phyloP scores from a whole-genome alignment of 257 asterid genomes.

The Prunella vulgaris region DNA sequence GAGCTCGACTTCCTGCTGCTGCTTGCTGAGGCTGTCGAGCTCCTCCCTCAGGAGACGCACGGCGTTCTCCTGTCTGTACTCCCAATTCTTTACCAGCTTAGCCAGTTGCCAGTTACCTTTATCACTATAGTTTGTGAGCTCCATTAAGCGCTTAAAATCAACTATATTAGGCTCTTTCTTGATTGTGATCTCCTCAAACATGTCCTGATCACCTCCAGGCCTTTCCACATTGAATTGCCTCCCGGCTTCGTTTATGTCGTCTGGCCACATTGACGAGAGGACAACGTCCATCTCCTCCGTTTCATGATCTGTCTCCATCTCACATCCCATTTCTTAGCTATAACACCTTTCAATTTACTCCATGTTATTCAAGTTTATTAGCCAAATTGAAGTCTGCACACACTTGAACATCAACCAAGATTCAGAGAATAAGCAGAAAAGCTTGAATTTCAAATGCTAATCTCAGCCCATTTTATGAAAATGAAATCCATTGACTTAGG shows the following conservation, averaged over 20 bases:
- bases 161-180: slow-evolving; percentile 65
- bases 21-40: slow-evolving; percentile 76
- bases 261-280: slow-evolving; percentile 98
- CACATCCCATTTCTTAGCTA: slow-evolving; percentile 44
- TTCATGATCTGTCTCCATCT: slow-evolving; percentile 50
- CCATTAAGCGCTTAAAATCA: slow-evolving; percentile 66
- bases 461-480: neutral
- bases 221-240: slow-evolving; percentile 74
- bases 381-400: slow-evolving; percentile 2
- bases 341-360: neutral
- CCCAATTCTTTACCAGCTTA: slow-evolving; percentile 80
- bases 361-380: neutral
- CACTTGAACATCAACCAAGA: neutral
- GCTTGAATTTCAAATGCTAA: neutral
- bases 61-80: slow-evolving; percentile 69
- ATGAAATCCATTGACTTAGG: too few species aligned
- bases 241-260: slow-evolving; percentile 76
- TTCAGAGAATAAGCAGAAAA: neutral
- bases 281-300: slow-evolving; percentile 74
- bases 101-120: slow-evolving; percentile 79
- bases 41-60: slow-evolving; percentile 79
- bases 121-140: slow-evolving; percentile 73
- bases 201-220: slow-evolving; percentile 74
- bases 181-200: slow-evolving; percentile 72
- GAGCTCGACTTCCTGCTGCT: slow-evolving; percentile 77